Base-by-base conservation (phyloP, 148 eudicot species). In the Dianthus caryophyllus region DNA sequence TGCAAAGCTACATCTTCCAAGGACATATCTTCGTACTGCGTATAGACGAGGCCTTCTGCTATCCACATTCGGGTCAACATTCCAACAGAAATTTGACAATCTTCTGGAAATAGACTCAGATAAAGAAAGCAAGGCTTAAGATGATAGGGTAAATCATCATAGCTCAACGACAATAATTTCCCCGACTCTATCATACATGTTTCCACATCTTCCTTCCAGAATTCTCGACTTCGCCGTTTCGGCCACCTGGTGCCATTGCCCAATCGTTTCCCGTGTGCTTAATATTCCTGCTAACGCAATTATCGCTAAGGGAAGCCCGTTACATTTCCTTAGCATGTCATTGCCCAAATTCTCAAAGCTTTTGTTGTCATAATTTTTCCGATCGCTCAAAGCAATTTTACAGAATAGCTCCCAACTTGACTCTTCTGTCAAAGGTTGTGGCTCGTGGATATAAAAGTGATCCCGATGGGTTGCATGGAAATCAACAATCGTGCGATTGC, bases 241-340 rank as follows among this genome's bases (percentile, higher is more conserved):
- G 7, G 21, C 48, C 24, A 66, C 58, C 41, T 12, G 53, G 12
- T 67, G 57, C 71, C 79, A 71, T 46, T 47, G 61, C 18, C 33
- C 65, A 16, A 27, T 71, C 50, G 25, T 61, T 18, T 14, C 20
- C 53, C 26, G 60, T 25, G 58, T 48, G 38, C 52, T 46, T 33
- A 75, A 57, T 30, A 76, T 52, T 17, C 80, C 80, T 25, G 71
- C 84, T 10, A 80, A 39, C 14, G 76, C 84, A 4, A 80, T 44
- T 15, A 80, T 52, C 17, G 82, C 84, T 26, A 78, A 69, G 18
- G 82, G 82, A 18, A 81, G 72, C 22, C 84, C 84, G 4, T 62
- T 56, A 22, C 79, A 81, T 56, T 47, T 58, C 14, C 39, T 50
- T 1, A 78, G 48, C 82, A 81, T 78, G 25, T 75, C 67, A 43